Evolutionary conservation across 1,284 basidiomycete species (phyloP), one percentile per base, ranked within the genome.

Genomic region (Boletus semigastroideus): DNA sequence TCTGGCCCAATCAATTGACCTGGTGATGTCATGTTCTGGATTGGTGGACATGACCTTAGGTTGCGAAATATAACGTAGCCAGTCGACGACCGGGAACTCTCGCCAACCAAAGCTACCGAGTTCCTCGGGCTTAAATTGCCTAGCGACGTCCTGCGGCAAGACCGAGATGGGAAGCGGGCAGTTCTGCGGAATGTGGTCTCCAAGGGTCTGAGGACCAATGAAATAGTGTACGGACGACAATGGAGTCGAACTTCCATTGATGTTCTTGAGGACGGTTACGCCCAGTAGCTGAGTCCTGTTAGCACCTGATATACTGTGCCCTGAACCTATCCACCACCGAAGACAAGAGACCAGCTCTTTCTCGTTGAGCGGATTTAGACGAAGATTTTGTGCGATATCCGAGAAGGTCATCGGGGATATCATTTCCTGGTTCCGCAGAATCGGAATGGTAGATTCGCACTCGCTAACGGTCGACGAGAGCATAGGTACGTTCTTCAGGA

Each of bases 351-450:
- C 72, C 75, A 91, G 86, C 70, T 98, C 92, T 16, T 76, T 71
- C 52, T 90, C 80, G 0, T 71, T 69, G 25, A 99, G 75, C 0
- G 91, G 84, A 11, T 89, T 77, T 1, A 76, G 69, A 10, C 78
- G 76, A 4, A 99, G 77, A 68, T 95, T 91, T 28, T 77, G 71
- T 44, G 96, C 74, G 10, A 98, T 89, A 65, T 98, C 95, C 25
- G 83, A 77, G 61, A 95, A 90, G 0, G 82, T 80, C 54, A 94
- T 86, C 7, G 85, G 78, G 50, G 80, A 82, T 19, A 98, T 78
- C 63, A 92, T 72, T 1, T 80, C 79, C n/a, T 84, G 75, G 33
- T 76, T 74, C 36, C 84, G 81, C 11, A 97, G 74, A 7, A 80
- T 69, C 20, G 76, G 74, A 10, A 96, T 73, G 73, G 92, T 86